phyloP scores from a whole-genome alignment of 257 asterid genomes.

The Solanum gracilifrons region DNA sequence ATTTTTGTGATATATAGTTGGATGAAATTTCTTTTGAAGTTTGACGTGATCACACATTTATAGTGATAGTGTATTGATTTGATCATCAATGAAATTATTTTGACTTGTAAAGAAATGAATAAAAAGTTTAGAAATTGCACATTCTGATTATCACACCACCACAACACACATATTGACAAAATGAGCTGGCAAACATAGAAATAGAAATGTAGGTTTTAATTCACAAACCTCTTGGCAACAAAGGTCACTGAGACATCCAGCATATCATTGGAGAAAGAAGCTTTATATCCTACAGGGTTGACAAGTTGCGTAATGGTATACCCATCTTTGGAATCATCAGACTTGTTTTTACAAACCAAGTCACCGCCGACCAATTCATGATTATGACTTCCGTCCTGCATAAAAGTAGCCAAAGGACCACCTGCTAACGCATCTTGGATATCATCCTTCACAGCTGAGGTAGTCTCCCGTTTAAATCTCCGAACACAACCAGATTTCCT shows the following conservation, averaged over 20 bases:
- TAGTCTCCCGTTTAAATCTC: conserved; percentile 61
- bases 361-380: conserved; percentile 15
- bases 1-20: not conserved
- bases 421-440: conserved; percentile 16
- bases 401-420: conserved; percentile 9
- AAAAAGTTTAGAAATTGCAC: not conserved
- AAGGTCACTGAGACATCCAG: conserved; percentile 67
- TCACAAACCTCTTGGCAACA: conserved; percentile 72
- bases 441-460: conserved; percentile 20
- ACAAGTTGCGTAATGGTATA: conserved; percentile 56
- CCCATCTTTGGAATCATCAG: conserved; percentile 32
- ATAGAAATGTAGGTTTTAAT: conserved; percentile 2
- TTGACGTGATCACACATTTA: not conserved
- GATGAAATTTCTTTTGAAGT: not conserved
- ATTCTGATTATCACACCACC: not conserved
- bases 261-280: conserved; percentile 32
- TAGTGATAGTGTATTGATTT: not conserved
- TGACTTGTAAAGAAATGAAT: not conserved
- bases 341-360: conserved; percentile 20
- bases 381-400: conserved; percentile 24
- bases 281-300: conserved; percentile 62
- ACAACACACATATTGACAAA: not conserved
- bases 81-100: not conserved
- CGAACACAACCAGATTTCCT: conserved; percentile 89
- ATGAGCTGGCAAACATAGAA: conserved; percentile 1